Percentiles rank a stretch among this genome's conserved stretches.
These are phyloP conservation scores for Purshia tridentata DNA, from an alignment of 306 rosid species.

Conservation along the genomic window DNA sequence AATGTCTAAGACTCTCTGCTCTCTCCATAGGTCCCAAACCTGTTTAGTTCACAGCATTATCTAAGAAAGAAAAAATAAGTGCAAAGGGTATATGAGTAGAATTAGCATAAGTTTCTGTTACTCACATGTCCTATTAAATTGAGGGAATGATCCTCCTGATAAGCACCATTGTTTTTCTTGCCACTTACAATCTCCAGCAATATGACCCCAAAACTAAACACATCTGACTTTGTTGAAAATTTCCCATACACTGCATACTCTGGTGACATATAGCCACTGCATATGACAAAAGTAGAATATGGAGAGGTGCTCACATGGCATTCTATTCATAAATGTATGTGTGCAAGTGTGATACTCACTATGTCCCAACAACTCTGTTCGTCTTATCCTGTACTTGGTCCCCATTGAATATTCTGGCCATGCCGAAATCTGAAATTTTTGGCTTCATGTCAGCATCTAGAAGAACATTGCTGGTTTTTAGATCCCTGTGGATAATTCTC, in stretches of 20 bases:
- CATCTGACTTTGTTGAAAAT: conserved; percentile 47
- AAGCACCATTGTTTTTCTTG: conserved; percentile 36
- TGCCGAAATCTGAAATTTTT: conserved; percentile 69
- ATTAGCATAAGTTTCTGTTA: neutral
- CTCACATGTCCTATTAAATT: conserved; percentile 58
- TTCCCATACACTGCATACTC: conserved; percentile 58
- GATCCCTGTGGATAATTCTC: conserved; percentile 56
- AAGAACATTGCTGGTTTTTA: conserved; percentile 54
- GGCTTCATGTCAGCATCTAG: conserved; percentile 48
- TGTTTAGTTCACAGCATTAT: neutral
- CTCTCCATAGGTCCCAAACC: conserved; percentile 60
- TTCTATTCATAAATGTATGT: neutral
- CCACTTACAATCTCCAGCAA: conserved; percentile 52
- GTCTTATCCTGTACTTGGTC: conserved; percentile 47
- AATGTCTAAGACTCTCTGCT: conserved; percentile 33
- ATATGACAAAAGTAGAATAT: neutral
- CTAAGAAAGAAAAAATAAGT: neutral
- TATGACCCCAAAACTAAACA: conserved; percentile 54
- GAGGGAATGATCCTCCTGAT: conserved; percentile 23
- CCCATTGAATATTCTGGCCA: conserved; percentile 57
- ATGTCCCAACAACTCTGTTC: conserved; percentile 54
- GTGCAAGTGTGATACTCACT: conserved; percentile 36
- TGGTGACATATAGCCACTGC: conserved; percentile 65
- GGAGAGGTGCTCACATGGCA: too few species aligned
- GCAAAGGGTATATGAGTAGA: neutral